Evolutionary conservation across 2,329 filamentous ascomycete genomes (phyloP).

Genomic region (Fusarium sp.): DNA sequence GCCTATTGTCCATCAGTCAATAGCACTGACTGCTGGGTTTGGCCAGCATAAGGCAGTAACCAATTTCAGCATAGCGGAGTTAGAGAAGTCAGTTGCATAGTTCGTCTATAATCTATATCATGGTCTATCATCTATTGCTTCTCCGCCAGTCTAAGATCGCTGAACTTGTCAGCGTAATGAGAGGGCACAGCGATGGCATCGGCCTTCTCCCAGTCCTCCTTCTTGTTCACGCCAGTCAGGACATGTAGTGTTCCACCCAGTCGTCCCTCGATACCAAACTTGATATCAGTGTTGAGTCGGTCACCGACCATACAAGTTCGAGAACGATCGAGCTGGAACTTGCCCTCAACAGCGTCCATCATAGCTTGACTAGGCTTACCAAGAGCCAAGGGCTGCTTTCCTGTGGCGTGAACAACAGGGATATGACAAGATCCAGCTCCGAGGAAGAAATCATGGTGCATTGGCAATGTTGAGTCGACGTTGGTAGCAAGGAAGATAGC

Average conservation of each 20-base stretch:
- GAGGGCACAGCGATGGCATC: conserved; percentile 76
- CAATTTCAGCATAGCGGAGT: not conserved
- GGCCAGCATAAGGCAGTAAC: not conserved
- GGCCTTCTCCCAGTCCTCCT: conserved; percentile 80
- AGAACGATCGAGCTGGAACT: conserved; percentile 86
- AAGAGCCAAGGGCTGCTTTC: conserved; percentile 76
- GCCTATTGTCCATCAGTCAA: not conserved
- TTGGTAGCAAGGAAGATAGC: conserved; percentile 94
- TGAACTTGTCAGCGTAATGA: conserved; percentile 85
- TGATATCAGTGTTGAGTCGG: conserved; percentile 92
- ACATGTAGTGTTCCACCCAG: conserved; percentile 92
- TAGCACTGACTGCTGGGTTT: not conserved
- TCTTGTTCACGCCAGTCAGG: conserved; percentile 86
- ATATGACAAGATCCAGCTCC: conserved; percentile 87
- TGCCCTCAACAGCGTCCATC: conserved; percentile 99
- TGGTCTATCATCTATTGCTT: conserved; percentile 29
- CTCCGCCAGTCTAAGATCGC: conserved; percentile 67
- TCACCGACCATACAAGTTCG: conserved; percentile 97
- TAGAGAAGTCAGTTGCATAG: not conserved
- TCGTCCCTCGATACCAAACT: conserved; percentile 90
- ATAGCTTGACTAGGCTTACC: conserved; percentile 98
- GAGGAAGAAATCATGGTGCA: conserved; percentile 84
- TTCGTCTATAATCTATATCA: conserved; percentile 34
- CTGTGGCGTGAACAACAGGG: conserved; percentile 78
- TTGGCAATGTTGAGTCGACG: conserved; percentile 88